Evolutionary conservation across 345 rosid species (phyloP).

Genomic region (Theobroma cacao): DNA sequence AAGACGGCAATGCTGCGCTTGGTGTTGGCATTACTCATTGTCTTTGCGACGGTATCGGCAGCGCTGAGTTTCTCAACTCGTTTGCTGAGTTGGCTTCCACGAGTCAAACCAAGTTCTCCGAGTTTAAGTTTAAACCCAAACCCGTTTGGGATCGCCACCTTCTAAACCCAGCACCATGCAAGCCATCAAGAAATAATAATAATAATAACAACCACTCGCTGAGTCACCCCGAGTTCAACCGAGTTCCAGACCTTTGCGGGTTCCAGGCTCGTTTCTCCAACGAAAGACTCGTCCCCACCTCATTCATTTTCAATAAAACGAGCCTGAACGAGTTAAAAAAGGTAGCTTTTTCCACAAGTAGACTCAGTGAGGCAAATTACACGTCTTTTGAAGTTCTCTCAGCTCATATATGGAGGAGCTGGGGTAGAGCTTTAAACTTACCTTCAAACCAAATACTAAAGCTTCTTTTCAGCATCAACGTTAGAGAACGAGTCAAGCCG

Average conservation of each 20-base stretch:
- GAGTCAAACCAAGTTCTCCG: conserved; percentile 20
- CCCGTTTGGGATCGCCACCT: conserved; percentile 83
- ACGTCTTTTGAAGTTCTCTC: conserved; percentile 79
- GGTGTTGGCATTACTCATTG: conserved; percentile 77
- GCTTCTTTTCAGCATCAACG: conserved; percentile 71
- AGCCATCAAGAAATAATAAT: neutral
- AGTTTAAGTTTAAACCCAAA: conserved; percentile 20
- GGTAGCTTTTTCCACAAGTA: conserved; percentile 34
- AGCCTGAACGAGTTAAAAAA: conserved; percentile 50
- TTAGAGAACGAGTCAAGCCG: conserved; percentile 70
- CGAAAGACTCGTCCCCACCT: conserved; percentile 62
- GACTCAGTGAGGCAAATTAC: conserved; percentile 29
- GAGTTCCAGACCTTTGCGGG: conserved; percentile 63
- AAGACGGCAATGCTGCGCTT: conserved; percentile 63
- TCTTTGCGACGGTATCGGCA: conserved; percentile 72
- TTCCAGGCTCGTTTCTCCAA: conserved; percentile 52
- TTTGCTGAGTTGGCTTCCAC: conserved; percentile 46
- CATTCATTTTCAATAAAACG: conserved; percentile 40
- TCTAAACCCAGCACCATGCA: conserved; percentile 31
- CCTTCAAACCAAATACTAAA: conserved; percentile 61
- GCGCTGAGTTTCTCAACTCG: conserved; percentile 62
- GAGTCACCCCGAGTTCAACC: conserved; percentile 54
- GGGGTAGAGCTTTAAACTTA: conserved; percentile 68
- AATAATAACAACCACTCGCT: conserved; percentile 13
- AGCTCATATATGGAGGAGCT: conserved; percentile 86